Evolutionary conservation across 805 yeast species (phyloP), one percentile per base, ranked within the genome.

Genomic region (Spathaspora arborariae): DNA sequence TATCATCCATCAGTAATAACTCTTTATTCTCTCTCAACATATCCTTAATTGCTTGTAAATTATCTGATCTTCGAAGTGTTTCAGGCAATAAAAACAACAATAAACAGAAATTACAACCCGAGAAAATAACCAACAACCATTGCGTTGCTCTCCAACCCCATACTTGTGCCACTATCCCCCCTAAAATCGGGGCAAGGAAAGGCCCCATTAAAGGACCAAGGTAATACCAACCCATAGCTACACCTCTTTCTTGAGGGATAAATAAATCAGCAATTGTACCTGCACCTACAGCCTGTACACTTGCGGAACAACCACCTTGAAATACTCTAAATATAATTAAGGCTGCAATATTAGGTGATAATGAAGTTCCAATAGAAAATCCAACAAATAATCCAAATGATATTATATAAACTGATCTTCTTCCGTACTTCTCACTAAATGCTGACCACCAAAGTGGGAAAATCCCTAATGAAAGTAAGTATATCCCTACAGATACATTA

Each of bases 131-230:
- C 64, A 87, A 67, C 45, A 87, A 80, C 92, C 95, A 89, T 57
- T 86, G 94, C 2, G 96, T 86, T 2, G 92, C 87, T 59, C 96
- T 73, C 96, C 96, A 89, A 7, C 89, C 88, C 84, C 89, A 85
- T 9, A 74, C 72, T 38, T 76, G 70, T 5, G 85, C 77, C 22
- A 89, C 75, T 1, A 82, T 81, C 49, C 96, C 92, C 42, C 96
- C 96, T 5, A 72, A 48, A 20, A 88, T 83, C 1, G 96, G 96
- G 11, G 91, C 82, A 3, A 86, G 52, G 42, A 89, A 71, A 0
- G 96, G 96, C 0, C 94, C 96, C 54, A 82, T 74, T 39, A 89
- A 79, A 0, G 92, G 86, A 0, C 96, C 96, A 41, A 89, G 64
- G 59, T 88, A 89, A 56, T 79, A 88, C 41, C 80, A 70, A 0